Conservation (phyloP, 768 basidiomycete species). For the Lentinula boryana region DNA sequence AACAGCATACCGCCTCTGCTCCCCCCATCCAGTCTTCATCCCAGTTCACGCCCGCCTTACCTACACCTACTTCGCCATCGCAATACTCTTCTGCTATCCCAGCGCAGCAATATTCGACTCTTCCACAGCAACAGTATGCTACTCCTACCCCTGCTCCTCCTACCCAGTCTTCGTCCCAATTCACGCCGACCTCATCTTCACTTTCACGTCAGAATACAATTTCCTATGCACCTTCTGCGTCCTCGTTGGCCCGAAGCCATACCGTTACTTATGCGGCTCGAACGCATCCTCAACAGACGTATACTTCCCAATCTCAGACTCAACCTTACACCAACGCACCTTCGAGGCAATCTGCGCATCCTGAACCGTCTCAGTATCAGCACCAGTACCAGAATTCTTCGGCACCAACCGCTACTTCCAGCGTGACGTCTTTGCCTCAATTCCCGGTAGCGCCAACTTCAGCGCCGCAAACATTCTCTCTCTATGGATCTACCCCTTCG, state of each 20-base stretch:
- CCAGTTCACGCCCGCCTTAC: slow-evolving; percentile 7
- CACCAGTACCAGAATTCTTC: slow-evolving; percentile 23
- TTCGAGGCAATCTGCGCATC: slow-evolving; percentile 15
- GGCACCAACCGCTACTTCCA: slow-evolving; percentile 23
- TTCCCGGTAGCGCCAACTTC: slow-evolving; percentile 65
- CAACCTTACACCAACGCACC: slow-evolving; percentile 12
- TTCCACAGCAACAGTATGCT: slow-evolving; percentile 10
- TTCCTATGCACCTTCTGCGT: slow-evolving; percentile 22
- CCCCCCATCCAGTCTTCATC: slow-evolving; percentile 16
- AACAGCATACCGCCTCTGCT: neutral
- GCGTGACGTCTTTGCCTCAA: slow-evolving; percentile 36
- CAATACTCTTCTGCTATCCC: slow-evolving; percentile 19
- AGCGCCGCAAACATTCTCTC: slow-evolving; percentile 45
- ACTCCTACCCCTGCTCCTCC: slow-evolving; percentile 6
- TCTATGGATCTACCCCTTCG: slow-evolving; percentile 39
- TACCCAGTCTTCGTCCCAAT: slow-evolving; percentile 17
- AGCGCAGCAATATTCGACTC: slow-evolving; percentile 15
- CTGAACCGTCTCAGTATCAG: slow-evolving; percentile 21
- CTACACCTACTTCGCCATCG: slow-evolving; percentile 16
- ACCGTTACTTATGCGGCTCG: slow-evolving; percentile 5
- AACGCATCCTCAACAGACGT: slow-evolving; percentile 10
- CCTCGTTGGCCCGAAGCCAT: slow-evolving; percentile 25
- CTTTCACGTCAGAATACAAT: slow-evolving; percentile 28
- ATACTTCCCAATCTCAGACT: too few species aligned
- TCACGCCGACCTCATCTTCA: slow-evolving; percentile 11